Evolutionary conservation across 202 grass and related monocot genomes (phyloP).

Genomic region (Hordeum pubiflorum): DNA sequence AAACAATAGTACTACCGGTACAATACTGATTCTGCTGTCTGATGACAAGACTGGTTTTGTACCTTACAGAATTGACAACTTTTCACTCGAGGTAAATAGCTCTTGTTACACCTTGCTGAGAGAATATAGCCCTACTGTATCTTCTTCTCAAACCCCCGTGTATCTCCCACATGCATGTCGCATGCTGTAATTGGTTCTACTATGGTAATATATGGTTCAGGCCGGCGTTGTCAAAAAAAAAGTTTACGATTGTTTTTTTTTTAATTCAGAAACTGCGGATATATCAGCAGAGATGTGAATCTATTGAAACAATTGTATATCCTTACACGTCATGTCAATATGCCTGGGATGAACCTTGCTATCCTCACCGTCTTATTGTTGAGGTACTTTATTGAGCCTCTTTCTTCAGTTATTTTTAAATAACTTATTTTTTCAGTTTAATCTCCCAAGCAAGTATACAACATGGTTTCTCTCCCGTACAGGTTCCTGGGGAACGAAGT

Average conservation of each 20-base stretch:
- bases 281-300: conserved; percentile 95
- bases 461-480: conserved; percentile 10
- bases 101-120: neutral
- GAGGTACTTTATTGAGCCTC: conserved; percentile 49
- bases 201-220: too few species aligned
- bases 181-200: too few species aligned
- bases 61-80: conserved; percentile 93
- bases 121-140: too few species aligned
- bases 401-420: neutral
- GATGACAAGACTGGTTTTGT: conserved; percentile 96
- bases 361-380: conserved; percentile 83
- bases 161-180: too few species aligned
- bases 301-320: conserved; percentile 84
- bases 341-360: conserved; percentile 98
- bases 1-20: conserved; percentile 66
- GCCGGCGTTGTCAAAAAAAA: too few species aligned
- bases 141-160: too few species aligned
- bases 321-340: conserved; percentile 90
- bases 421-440: neutral
- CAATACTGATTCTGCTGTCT: conserved; percentile 86
- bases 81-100: conserved; percentile 85
- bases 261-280: conserved; percentile 80
- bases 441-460: neutral
- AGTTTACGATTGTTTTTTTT: conserved; percentile 27
- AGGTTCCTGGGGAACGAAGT: conserved; percentile 93